Evolutionary conservation across 148 eudicot species (phyloP).

Genomic region (Amaranthus palmeri): DNA sequence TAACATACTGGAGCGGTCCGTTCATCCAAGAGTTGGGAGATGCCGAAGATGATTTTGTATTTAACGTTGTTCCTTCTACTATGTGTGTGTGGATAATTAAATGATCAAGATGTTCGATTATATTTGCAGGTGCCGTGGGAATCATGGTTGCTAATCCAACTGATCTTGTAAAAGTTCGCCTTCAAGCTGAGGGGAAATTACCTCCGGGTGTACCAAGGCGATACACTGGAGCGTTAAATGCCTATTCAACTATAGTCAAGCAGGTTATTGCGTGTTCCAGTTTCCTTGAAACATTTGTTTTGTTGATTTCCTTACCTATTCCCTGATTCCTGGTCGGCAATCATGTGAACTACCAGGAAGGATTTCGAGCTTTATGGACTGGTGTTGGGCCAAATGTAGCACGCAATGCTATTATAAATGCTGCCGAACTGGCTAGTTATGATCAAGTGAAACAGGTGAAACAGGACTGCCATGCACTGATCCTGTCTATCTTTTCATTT

Average conservation of each 20-base stretch:
- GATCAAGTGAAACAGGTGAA: slow-evolving; percentile 96
- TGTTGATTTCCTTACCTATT: background rate
- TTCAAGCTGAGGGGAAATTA: slow-evolving; percentile 92
- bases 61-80: background rate
- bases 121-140: slow-evolving; percentile 67
- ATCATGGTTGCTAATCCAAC: slow-evolving; percentile 88
- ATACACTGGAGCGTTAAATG: slow-evolving; percentile 86
- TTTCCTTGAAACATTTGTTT: background rate
- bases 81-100: background rate
- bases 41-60: background rate
- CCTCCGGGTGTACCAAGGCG: slow-evolving; percentile 88
- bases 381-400: slow-evolving; percentile 93
- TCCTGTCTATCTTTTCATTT: background rate
- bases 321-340: slow-evolving; percentile 9
- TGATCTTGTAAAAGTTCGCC: slow-evolving; percentile 96
- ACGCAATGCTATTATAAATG: slow-evolving; percentile 97
- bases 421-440: slow-evolving; percentile 98
- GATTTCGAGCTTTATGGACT: slow-evolving; percentile 85
- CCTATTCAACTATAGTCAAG: slow-evolving; percentile 82
- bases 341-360: slow-evolving; percentile 55
- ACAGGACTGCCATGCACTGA: background rate
- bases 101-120: background rate
- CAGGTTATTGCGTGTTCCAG: slow-evolving; percentile 39
- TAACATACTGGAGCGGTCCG: background rate
- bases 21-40: background rate